These are phyloP conservation scores for Drechslerella dactyloides DNA, from an alignment of 2,329 filamentous ascomycete species.

Conservation along the genomic window DNA sequence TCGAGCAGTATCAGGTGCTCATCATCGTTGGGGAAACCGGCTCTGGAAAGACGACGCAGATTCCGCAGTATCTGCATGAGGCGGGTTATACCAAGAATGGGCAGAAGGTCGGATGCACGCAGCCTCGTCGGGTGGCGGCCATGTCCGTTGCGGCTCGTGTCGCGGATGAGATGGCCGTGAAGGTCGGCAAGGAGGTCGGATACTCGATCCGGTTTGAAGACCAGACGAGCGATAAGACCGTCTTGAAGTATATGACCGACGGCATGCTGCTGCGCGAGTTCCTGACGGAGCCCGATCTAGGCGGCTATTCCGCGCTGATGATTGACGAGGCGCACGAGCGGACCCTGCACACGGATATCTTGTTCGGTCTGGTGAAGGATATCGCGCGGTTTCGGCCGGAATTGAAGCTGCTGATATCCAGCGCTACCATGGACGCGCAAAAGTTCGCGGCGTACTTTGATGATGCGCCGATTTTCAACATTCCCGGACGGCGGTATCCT, in stretches of 20 bases:
- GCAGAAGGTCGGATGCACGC: constrained; percentile 88
- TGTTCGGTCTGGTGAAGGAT: constrained; percentile 87
- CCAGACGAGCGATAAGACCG: constrained; percentile 85
- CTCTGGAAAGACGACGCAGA: constrained; percentile 91
- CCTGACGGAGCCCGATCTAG: constrained; percentile 83
- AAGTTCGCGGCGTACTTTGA: constrained; percentile 94
- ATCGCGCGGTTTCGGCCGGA: constrained; percentile 81
- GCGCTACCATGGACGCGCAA: constrained; percentile 90
- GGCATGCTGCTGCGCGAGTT: constrained; percentile 92
- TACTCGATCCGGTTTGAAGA: constrained; percentile 97
- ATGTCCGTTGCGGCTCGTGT: constrained; percentile 98
- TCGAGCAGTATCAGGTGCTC: constrained; percentile 83
- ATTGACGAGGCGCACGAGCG: constrained; percentile 98
- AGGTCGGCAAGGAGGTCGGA: constrained; percentile 88
- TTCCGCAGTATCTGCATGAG: constrained; percentile 92
- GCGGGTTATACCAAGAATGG: constrained; percentile 85
- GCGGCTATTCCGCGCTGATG: constrained; percentile 85
- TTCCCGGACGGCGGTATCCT: constrained; percentile 85
- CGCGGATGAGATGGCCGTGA: constrained; percentile 88
- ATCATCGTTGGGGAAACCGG: constrained; percentile 96
- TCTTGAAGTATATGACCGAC: constrained; percentile 96
- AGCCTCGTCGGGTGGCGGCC: constrained; percentile 91
- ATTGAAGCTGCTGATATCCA: constrained; percentile 87
- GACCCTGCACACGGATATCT: constrained; percentile 86
- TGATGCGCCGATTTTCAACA: constrained; percentile 90